A percentile compares a stretch with the other conserved stretches of the same genome.
Conservation (phyloP, 305 asterid species). For the Euphrasia arctica region DNA sequence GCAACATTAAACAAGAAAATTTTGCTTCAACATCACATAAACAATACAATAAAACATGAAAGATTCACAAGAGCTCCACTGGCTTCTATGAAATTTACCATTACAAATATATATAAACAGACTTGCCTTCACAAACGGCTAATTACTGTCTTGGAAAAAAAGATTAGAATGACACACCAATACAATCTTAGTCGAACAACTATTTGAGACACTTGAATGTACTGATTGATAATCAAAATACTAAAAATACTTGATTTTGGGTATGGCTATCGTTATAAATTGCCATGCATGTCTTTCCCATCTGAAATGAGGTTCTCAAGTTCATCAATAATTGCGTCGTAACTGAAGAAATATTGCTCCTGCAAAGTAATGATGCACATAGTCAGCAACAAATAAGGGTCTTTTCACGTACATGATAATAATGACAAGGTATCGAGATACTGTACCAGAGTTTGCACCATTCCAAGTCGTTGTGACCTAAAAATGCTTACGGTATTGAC, state of each 20-base stretch:
- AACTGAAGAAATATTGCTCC: conserved; percentile 46
- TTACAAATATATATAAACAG: neutral
- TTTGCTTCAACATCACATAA: no score
- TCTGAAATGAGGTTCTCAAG: conserved; percentile 35
- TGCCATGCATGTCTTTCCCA: conserved; percentile 23
- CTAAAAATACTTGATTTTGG: neutral
- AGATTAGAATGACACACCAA: neutral
- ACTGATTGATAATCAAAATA: neutral
- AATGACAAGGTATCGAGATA: conserved; percentile 25
- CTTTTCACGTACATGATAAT: no score
- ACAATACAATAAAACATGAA: no score
- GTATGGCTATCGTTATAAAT: conserved; percentile 19
- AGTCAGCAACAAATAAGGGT: conserved; percentile 17
- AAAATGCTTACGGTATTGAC: conserved; percentile 58
- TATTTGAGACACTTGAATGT: neutral
- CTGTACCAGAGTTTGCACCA: conserved; percentile 91
- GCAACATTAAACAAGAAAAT: no score
- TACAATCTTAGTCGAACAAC: conserved; percentile 5
- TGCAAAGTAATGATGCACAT: conserved; percentile 19
- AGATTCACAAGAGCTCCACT: neutral
- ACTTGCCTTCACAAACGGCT: neutral
- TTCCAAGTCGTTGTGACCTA: conserved; percentile 90
- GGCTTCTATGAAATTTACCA: conserved; percentile 1
- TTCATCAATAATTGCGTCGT: conserved; percentile 41
- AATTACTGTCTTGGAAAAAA: neutral